Conservation (phyloP, 495 filamentous ascomycete genomes). For the Podospora comata region DNA sequence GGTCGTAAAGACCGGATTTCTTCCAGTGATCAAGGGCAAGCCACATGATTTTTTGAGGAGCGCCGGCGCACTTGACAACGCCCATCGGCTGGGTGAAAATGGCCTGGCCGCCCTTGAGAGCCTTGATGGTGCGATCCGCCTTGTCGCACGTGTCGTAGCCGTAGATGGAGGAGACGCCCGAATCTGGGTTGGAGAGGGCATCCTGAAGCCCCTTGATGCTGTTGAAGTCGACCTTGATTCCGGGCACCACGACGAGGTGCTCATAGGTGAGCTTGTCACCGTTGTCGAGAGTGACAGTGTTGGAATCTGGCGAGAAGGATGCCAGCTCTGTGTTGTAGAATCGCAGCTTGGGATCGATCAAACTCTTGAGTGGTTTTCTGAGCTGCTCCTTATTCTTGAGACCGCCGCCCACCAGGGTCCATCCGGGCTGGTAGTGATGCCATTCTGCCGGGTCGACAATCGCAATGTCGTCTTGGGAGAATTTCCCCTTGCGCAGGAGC, state of each 20-base stretch:
- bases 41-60: constrained; percentile 71
- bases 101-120: constrained; percentile 54
- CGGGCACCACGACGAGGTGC: constrained; percentile 62
- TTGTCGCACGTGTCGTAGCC: constrained; percentile 59
- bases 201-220: constrained; percentile 59
- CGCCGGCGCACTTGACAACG: constrained; percentile 65
- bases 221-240: constrained; percentile 55
- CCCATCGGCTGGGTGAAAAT: constrained; percentile 69
- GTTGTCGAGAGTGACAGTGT: constrained; percentile 56
- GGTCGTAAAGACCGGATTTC: constrained; percentile 55
- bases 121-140: constrained; percentile 53
- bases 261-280: constrained; percentile 60
- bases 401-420: constrained; percentile 65
- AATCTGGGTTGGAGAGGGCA: constrained; percentile 53
- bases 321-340: constrained; percentile 55
- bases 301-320: constrained; percentile 55
- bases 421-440: constrained; percentile 71
- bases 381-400: constrained; percentile 57
- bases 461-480: constrained; percentile 61
- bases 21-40: constrained; percentile 66
- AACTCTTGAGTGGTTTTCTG: constrained; percentile 47
- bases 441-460: constrained; percentile 60
- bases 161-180: constrained; percentile 63
- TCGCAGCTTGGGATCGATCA: constrained; percentile 59
- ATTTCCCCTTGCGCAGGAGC: constrained; percentile 54